Conservation (phyloP, 1,284 basidiomycete genomes). For the Mrakiaceae sp. region DNA sequence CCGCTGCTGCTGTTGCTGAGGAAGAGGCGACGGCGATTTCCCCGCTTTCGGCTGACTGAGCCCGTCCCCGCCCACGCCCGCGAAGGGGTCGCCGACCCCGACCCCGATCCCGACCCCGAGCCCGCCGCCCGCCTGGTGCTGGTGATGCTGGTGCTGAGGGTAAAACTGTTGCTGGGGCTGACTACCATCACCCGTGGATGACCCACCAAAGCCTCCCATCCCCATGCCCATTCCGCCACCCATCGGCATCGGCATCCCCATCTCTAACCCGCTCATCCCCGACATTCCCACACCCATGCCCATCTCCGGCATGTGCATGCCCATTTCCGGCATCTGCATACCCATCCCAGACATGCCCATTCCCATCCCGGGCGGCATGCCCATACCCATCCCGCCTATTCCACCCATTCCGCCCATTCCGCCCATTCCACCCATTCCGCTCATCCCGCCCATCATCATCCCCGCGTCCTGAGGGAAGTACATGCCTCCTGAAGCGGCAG, state of each 20-base stretch:
- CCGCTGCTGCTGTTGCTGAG: slow-evolving; percentile 1
- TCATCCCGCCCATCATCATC: slow-evolving; percentile 24
- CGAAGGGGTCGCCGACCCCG: no score
- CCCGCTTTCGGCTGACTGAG: neutral
- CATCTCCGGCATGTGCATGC: neutral
- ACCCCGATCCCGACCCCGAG: neutral
- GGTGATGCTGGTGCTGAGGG: slow-evolving; percentile 3
- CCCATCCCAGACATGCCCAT: slow-evolving; percentile 7
- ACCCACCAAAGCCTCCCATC: slow-evolving; percentile 4
- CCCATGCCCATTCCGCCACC: slow-evolving; percentile 5
- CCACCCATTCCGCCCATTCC: no score
- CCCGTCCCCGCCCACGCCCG: neutral
- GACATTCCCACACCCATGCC: slow-evolving; percentile 3
- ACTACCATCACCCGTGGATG: slow-evolving; percentile 12
- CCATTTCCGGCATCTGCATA: slow-evolving; percentile 2
- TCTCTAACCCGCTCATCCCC: slow-evolving; percentile 5
- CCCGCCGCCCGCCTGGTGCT: slow-evolving; percentile 1
- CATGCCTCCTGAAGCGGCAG: no score
- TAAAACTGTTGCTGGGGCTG: slow-evolving; percentile 4
- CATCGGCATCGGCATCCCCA: slow-evolving; percentile 14
- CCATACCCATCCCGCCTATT: no score
- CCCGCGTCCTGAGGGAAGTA: slow-evolving; percentile 20
- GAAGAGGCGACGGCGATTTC: neutral
- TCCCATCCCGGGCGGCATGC: neutral
- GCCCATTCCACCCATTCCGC: no score